Evolutionary conservation across 2,329 filamentous ascomycete genomes (phyloP).

Genomic region (Paecilomyces sp.): DNA sequence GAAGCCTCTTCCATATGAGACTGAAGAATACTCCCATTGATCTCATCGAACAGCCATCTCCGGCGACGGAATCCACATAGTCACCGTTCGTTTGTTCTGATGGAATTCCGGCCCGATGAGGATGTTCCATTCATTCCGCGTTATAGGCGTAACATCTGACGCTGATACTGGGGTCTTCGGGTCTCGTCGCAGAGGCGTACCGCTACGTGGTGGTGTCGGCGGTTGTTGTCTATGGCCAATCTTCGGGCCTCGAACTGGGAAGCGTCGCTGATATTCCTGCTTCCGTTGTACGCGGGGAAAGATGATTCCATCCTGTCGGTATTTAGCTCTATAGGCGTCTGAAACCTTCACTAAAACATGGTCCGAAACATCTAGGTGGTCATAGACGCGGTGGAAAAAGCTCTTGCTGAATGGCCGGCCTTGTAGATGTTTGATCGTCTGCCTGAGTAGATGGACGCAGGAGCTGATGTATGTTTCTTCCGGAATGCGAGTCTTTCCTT

Average conservation of each 20-base stretch:
- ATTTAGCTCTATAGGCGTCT: slow-evolving; percentile 24
- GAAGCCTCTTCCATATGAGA: slow-evolving; percentile 1
- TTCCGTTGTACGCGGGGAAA: slow-evolving; percentile 10
- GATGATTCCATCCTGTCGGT: slow-evolving; percentile 33
- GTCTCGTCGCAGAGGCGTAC: slow-evolving; percentile 16
- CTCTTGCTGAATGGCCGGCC: slow-evolving; percentile 36
- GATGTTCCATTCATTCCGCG: slow-evolving; percentile 36
- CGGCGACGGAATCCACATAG: slow-evolving; percentile 31
- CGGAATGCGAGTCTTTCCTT: slow-evolving; percentile 15
- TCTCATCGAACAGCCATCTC: slow-evolving; percentile 16
- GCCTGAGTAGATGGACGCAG: slow-evolving; percentile 33
- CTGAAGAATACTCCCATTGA: not conserved
- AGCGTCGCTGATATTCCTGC: slow-evolving; percentile 9
- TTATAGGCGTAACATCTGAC: slow-evolving; percentile 38
- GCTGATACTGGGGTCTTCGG: slow-evolving; percentile 35
- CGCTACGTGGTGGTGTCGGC: slow-evolving; percentile 11
- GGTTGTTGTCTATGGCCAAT: slow-evolving; percentile 9
- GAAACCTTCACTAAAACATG: slow-evolving; percentile 30
- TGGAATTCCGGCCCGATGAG: slow-evolving; percentile 25
- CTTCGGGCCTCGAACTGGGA: slow-evolving; percentile 16
- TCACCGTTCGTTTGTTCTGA: slow-evolving; percentile 22
- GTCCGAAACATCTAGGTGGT: slow-evolving; percentile 32
- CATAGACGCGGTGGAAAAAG: slow-evolving; percentile 38
- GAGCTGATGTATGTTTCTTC: slow-evolving; percentile 30
- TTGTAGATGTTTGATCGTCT: slow-evolving; percentile 32